Base-by-base conservation (phyloP, 257 asterid species). In the Avicennia marina region DNA sequence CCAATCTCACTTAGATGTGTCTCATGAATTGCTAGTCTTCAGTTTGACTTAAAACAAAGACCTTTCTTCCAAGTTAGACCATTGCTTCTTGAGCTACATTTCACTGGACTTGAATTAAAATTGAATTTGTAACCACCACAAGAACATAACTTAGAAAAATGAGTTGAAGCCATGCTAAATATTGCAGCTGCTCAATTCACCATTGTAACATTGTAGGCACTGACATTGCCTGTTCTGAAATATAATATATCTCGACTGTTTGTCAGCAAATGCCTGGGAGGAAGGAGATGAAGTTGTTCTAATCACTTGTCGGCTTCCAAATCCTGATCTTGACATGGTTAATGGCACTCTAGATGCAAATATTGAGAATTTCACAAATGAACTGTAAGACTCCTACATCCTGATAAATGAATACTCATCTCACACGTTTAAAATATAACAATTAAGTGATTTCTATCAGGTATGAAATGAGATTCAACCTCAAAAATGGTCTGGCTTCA, bases 261-360 rank as follows among this genome's bases (percentile, higher is more conserved):
- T 67, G 25, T 61, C 80, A 93, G 98, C 95, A 61, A 93, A 93
- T 71, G 98, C 97, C 65, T 93, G 98, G 98, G 98, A 93, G 78
- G 98, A 93, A 73, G 98, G 96, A 31, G 97, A 88, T 48, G 98
- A 88, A 72, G 87, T 93, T 47, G 95, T 93, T 72, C 85, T 93
- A 46, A 78, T 89, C 62, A 84, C 95, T 51, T 93, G 94, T 73
- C 95, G 97, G 48, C 78, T 89, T 60, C 67, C 82, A 49, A 80
- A 84, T 56, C 82, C 75, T 13, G 90, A 89, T 64, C 94, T 93
- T 41, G 97, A 89, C 75, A 65, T 75, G 87, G 73, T 83, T 63
- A 81, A 77, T 53, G 95, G 95, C 45, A n/a, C 56, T 2, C 71
- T 77, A 42, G 77, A 84, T 67, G 78, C 75, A 52, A 82, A 82